Percentiles rank a stretch among this genome's conserved stretches.
Evolutionary conservation across 2,329 filamentous ascomycete species (phyloP).

Genomic region (Orbilia oligospora): DNA sequence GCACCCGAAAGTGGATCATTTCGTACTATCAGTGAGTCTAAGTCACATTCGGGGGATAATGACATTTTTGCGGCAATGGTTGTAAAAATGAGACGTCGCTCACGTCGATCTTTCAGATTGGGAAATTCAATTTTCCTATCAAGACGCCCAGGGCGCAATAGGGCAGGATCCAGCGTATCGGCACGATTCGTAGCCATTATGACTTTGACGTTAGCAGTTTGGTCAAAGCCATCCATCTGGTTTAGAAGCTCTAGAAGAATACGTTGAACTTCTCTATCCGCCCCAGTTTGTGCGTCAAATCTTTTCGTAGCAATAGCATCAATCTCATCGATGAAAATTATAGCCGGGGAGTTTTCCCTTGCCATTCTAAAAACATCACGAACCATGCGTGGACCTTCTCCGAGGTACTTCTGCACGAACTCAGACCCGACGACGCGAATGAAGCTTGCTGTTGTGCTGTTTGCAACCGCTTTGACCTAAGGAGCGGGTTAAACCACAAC

Average conservation of each 20-base stretch:
- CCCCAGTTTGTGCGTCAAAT: constrained; percentile 98
- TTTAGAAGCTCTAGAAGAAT: constrained; percentile 97
- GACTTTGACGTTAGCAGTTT: constrained; percentile 98
- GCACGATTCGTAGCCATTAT: constrained; percentile 99
- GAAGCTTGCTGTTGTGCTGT: constrained; percentile 97
- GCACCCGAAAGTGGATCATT: constrained; percentile 96
- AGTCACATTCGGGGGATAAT: constrained; percentile 92
- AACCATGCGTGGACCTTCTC: constrained; percentile 98
- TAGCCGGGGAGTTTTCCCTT: constrained; percentile 95
- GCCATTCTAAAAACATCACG: constrained; percentile 99
- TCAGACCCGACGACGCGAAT: constrained; percentile 98
- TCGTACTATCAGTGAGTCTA: constrained; percentile 94
- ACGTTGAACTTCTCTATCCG: constrained; percentile 97
- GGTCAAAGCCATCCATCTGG: constrained; percentile 99
- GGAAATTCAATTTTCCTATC: constrained; percentile 99
- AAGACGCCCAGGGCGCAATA: constrained; percentile 92
- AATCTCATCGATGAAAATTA: constrained; percentile 99
- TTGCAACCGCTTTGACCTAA: constrained; percentile 86
- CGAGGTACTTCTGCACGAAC: constrained; percentile 98
- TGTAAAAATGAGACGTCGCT: constrained; percentile 94
- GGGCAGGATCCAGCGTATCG: constrained; percentile 93
- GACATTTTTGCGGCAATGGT: constrained; percentile 99
- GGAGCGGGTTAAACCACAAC: not conserved
- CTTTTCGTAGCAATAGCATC: constrained; percentile 99
- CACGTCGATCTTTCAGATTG: constrained; percentile 90